phyloP scores from a whole-genome alignment of 2,329 filamentous ascomycete genomes.

The Cryphonectria carpinicola region DNA sequence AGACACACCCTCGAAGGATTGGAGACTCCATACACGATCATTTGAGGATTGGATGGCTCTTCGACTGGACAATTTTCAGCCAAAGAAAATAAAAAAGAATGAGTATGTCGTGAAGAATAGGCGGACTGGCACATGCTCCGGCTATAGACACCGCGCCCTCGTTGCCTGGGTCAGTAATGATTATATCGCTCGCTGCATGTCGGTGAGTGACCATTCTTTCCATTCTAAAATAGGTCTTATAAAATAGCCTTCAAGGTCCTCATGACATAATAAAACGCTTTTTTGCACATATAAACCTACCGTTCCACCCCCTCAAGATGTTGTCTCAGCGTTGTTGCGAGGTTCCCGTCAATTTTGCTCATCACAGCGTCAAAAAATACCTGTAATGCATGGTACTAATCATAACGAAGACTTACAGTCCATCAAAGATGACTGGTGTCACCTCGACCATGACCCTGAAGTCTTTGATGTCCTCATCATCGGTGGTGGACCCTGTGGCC shows the following conservation, averaged over 20 bases:
- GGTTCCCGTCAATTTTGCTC: background rate
- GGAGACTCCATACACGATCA: background rate
- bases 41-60: background rate
- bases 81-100: background rate
- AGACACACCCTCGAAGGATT: background rate
- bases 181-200: background rate
- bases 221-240: background rate
- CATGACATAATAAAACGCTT: background rate
- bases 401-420: too few species aligned
- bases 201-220: background rate
- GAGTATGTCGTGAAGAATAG: background rate
- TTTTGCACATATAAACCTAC: background rate
- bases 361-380: background rate
- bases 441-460: slow-evolving; percentile 31
- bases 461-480: slow-evolving; percentile 72
- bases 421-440: background rate
- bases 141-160: background rate
- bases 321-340: background rate
- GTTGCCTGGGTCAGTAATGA: background rate
- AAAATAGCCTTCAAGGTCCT: background rate
- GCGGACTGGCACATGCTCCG: background rate
- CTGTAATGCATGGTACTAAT: too few species aligned
- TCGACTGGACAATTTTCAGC: background rate
- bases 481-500: slow-evolving; percentile 75
- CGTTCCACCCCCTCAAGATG: background rate